phyloP scores from a whole-genome alignment of 331 rosid genomes.

The Malus hybrid region DNA sequence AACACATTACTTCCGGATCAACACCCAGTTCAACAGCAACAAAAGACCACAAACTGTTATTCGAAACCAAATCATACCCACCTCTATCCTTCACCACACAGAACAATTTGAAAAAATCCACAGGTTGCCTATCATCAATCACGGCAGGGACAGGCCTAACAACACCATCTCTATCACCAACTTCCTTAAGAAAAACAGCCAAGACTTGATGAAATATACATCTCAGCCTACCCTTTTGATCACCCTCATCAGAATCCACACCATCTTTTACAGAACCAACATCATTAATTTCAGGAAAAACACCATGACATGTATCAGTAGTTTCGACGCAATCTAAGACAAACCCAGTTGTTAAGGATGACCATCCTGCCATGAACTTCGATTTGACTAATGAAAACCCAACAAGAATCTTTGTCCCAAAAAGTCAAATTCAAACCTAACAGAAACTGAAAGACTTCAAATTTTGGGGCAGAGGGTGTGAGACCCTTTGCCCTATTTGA shows the following conservation, averaged over 20 bases:
- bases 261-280: constrained; percentile 2
- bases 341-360: constrained; percentile 36
- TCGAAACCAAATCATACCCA: constrained; percentile 53
- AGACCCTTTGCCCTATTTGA: too few species aligned
- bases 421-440: not conserved
- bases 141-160: constrained; percentile 55
- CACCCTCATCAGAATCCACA: constrained; percentile 20
- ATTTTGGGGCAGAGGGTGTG: too few species aligned
- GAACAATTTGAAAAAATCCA: constrained; percentile 62
- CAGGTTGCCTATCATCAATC: constrained; percentile 41
- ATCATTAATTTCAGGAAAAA: not conserved
- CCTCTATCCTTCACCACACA: constrained; percentile 56
- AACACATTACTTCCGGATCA: constrained; percentile 26
- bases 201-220: constrained; percentile 45
- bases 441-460: too few species aligned
- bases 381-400: constrained; percentile 10
- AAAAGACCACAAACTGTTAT: constrained; percentile 49
- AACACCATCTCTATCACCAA: constrained; percentile 28
- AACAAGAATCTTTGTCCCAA: not conserved
- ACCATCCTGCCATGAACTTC: constrained; percentile 57
- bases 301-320: constrained; percentile 15
- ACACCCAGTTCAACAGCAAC: constrained; percentile 49
- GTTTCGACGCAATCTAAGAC: constrained; percentile 33
- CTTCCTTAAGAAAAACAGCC: constrained; percentile 39
- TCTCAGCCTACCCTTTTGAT: constrained; percentile 25